Percentiles rank a stretch among this genome's conserved stretches.
These are phyloP conservation scores for Malus asiatica DNA, from an alignment of 306 rosid genomes.

Conservation along the genomic window DNA sequence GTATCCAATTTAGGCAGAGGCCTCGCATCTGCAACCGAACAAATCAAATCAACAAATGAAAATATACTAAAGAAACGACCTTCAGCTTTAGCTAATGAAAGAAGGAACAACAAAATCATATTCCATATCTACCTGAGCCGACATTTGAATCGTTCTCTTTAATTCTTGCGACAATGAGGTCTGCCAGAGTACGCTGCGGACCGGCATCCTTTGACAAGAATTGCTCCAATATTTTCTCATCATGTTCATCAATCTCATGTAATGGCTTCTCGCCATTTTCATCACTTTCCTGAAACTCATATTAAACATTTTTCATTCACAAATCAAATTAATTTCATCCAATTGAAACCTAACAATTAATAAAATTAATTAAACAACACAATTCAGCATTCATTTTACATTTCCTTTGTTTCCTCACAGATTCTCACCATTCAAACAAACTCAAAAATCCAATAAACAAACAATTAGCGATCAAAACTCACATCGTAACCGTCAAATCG, in stretches of 20 bases:
- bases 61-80: background rate
- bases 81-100: background rate
- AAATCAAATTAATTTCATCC: background rate
- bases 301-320: background rate
- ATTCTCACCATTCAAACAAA: background rate
- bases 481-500: conserved; percentile 38
- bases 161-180: conserved; percentile 58
- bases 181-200: conserved; percentile 53
- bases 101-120: background rate
- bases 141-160: conserved; percentile 53
- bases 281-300: conserved; percentile 21
- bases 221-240: conserved; percentile 54
- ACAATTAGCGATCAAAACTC: background rate
- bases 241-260: conserved; percentile 62
- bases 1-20: conserved; percentile 67
- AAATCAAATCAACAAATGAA: background rate
- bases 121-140: conserved; percentile 40
- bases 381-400: background rate
- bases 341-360: background rate
- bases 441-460: background rate
- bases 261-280: conserved; percentile 60
- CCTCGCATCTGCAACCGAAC: conserved; percentile 43
- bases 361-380: background rate
- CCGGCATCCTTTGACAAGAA: conserved; percentile 43
- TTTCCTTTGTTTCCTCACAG: background rate